These are phyloP conservation scores for Primulina huaijiensis DNA, from an alignment of 257 asterid species.

Conservation along the genomic window DNA sequence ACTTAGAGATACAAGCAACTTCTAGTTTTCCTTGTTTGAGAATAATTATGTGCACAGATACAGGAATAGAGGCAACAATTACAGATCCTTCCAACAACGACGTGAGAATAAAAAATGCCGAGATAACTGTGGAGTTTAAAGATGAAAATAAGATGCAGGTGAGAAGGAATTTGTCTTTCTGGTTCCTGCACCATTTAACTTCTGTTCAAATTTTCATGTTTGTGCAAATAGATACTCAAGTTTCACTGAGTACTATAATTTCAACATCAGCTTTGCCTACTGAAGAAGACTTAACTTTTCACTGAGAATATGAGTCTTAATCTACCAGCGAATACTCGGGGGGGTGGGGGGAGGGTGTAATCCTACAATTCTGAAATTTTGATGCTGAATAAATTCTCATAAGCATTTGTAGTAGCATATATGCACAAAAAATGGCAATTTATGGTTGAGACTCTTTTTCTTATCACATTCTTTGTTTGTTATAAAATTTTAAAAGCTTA, in stretches of 20 bases:
- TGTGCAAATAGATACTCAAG: background rate
- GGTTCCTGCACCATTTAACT: constrained; percentile 13
- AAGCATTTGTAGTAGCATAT: constrained; percentile 5
- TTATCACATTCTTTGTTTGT: background rate
- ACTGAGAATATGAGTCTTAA: constrained; percentile 10
- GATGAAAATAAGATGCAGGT: constrained; percentile 64
- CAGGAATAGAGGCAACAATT: constrained; percentile 61
- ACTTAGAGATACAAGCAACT: constrained; percentile 13
- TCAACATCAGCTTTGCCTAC: background rate
- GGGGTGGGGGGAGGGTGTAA: too few relatives aligned
- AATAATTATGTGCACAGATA: constrained; percentile 16
- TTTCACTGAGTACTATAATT: background rate
- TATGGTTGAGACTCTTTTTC: background rate
- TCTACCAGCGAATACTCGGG: background rate
- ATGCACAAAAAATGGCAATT: background rate
- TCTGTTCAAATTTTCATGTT: constrained; percentile 9
- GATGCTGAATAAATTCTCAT: background rate
- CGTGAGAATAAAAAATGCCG: constrained; percentile 40
- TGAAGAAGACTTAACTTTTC: background rate
- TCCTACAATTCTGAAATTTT: background rate
- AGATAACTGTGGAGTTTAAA: constrained; percentile 53
- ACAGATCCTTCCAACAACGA: constrained; percentile 36
- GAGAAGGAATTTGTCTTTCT: constrained; percentile 28
- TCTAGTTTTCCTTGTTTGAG: constrained; percentile 1
- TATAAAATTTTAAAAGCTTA: constrained; percentile 7